These are phyloP conservation scores for Corymbia calophylla DNA, from an alignment of 441 rosid genomes.

Conservation along the genomic window DNA sequence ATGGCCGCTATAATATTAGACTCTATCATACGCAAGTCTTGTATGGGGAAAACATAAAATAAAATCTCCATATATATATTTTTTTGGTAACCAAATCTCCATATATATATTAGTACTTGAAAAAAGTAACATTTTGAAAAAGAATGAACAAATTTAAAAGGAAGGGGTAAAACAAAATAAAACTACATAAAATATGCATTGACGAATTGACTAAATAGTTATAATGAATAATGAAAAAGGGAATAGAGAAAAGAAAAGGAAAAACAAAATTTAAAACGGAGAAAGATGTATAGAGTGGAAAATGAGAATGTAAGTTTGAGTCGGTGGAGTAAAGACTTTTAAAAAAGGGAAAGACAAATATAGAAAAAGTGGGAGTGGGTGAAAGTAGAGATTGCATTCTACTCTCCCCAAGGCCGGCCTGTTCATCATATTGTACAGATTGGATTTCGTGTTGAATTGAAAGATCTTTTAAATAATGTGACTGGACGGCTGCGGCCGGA, in stretches of 20 bases:
- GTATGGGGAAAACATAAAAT: not conserved
- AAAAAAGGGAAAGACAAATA: not conserved
- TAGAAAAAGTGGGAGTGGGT: not conserved
- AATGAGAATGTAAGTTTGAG: not conserved
- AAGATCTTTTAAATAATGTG: not conserved
- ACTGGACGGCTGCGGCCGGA: not conserved
- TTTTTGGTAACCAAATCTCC: too few species aligned
- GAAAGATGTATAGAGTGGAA: not conserved
- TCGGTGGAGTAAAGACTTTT: not conserved
- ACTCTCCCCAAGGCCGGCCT: not conserved
- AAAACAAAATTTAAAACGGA: not conserved
- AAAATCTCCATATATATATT: not conserved
- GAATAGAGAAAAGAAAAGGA: not conserved
- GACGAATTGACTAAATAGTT: not conserved
- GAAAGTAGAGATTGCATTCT: not conserved
- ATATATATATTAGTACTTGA: not conserved
- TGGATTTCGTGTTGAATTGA: not conserved
- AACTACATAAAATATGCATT: not conserved
- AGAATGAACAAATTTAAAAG: not conserved
- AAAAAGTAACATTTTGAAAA: not conserved
- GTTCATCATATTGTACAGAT: not conserved
- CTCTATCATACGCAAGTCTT: not conserved
- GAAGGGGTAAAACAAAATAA: not conserved
- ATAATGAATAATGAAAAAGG: not conserved
- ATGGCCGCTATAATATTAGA: not conserved